Conservation (phyloP, 148 eudicot species). For the Silene uniflora region DNA sequence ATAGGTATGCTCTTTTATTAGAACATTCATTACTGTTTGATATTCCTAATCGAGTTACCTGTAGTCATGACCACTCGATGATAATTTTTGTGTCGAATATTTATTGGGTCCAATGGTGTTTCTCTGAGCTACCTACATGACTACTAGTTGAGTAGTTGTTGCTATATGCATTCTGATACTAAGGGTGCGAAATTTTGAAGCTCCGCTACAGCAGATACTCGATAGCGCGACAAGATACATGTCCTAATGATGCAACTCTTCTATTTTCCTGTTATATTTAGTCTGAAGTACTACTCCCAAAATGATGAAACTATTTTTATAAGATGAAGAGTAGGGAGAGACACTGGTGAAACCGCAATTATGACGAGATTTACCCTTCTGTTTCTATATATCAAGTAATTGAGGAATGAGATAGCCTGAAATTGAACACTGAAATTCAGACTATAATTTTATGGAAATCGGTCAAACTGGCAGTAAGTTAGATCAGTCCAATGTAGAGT, state of each 20-base stretch:
- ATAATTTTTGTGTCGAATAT: not conserved
- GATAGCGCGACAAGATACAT: not conserved
- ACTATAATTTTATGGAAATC: not conserved
- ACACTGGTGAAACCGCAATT: not conserved
- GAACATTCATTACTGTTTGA: not conserved
- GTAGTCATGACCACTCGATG: not conserved
- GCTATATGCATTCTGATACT: not conserved
- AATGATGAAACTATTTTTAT: not conserved
- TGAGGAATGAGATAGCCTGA: not conserved
- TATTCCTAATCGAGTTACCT: not conserved
- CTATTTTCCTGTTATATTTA: not conserved
- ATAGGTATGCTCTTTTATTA: slow-evolving; percentile 34
- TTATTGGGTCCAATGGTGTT: too few relatives aligned
- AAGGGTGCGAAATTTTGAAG: not conserved
- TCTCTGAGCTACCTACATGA: too few relatives aligned
- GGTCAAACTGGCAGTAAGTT: too few relatives aligned
- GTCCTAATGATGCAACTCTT: not conserved
- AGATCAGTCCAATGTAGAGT: not conserved
- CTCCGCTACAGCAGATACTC: not conserved
- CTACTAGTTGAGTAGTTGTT: not conserved
- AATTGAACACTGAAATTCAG: not conserved
- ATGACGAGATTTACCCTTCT: not conserved
- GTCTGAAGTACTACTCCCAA: not conserved
- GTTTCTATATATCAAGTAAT: not conserved
- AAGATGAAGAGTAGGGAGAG: not conserved